Conservation (phyloP, 2,329 filamentous ascomycete genomes). For the Sarocladium strictum region DNA sequence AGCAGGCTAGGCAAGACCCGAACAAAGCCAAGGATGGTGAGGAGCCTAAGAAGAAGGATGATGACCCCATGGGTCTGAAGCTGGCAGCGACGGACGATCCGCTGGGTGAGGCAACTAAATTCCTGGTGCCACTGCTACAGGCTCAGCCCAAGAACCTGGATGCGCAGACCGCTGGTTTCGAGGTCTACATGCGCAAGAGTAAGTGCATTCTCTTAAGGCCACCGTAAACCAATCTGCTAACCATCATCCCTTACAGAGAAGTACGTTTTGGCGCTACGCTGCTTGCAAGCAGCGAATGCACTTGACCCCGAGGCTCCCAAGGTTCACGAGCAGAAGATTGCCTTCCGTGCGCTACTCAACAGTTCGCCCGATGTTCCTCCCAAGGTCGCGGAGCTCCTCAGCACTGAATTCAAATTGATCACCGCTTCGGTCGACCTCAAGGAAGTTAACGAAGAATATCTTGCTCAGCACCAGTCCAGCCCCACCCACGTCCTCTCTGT, state of each 20-base stretch:
- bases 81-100: conserved; percentile 78
- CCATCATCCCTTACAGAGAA: conserved; percentile 54
- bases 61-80: conserved; percentile 78
- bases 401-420: conserved; percentile 58
- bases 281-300: conserved; percentile 65
- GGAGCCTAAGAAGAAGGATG: conserved; percentile 79
- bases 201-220: conserved; percentile 30
- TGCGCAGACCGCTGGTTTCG: conserved; percentile 79
- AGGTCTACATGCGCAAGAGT: conserved; percentile 83
- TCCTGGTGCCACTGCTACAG: conserved; percentile 74
- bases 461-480: conserved; percentile 56
- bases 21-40: conserved; percentile 66
- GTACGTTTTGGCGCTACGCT: conserved; percentile 80
- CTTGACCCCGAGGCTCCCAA: conserved; percentile 65
- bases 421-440: conserved; percentile 52
- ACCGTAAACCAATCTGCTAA: neutral
- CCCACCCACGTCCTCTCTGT: conserved; percentile 57
- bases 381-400: conserved; percentile 64
- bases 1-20: conserved; percentile 72
- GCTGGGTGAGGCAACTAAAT: conserved; percentile 81
- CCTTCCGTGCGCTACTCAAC: conserved; percentile 60
- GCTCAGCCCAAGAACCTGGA: conserved; percentile 75
- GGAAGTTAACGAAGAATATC: conserved; percentile 61
- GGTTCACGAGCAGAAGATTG: conserved; percentile 68
- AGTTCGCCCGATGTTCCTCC: conserved; percentile 51